Evolutionary conservation across 352 stramenopile genomes (phyloP), one percentile per base, ranked within the genome.

Genomic region (Pythium phragmiticola): DNA sequence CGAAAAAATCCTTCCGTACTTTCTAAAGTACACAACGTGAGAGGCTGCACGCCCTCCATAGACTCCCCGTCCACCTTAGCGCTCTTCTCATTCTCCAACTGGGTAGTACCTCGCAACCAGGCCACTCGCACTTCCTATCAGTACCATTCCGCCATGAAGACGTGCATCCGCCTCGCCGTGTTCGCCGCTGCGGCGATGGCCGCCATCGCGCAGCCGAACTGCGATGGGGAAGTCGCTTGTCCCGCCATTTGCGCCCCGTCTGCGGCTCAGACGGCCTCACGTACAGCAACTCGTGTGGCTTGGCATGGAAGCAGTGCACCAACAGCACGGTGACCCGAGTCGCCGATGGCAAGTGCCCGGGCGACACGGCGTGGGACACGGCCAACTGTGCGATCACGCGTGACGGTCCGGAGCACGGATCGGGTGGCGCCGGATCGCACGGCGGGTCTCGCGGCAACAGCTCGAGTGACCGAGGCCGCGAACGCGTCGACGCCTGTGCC

Each of bases 191-290:
- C 37, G 37, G 26, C 26, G 26, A 30, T 30, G 26, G 26, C 26
- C 2, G 26, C 26, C 26, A 2, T 42, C 47, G 47, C 47, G 11
- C 47, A 53, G 12, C 33, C 21, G 0, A 23, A 53, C 23, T 53
- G 47, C 17, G 50, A 13, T 5, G 30, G 50, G 7, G 4, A 21
- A 12, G 8, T n/a, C 7, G 30, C 59, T 9, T 82, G 76, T 60
- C 70, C 63, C 17, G 61, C 61, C 42, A 66, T 73, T 47, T 79
- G 69, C 37, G 30, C n/a, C n/a, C 73, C 16, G 64, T 77, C 1
- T 85, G 77, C 47, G 74, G 68, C 37, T 85, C 76, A 2, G 55
- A 85, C 37, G 73, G 65, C 43, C 60, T 68, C 62, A 81, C 75
- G 45, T 82, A 82, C 57, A 34, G 34, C 58, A 85, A 77, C 47